Percentiles rank a stretch among this genome's conserved stretches.
phyloP scores from a whole-genome alignment of 2,329 filamentous ascomycete genomes.

The Penicillium verrucosum region DNA sequence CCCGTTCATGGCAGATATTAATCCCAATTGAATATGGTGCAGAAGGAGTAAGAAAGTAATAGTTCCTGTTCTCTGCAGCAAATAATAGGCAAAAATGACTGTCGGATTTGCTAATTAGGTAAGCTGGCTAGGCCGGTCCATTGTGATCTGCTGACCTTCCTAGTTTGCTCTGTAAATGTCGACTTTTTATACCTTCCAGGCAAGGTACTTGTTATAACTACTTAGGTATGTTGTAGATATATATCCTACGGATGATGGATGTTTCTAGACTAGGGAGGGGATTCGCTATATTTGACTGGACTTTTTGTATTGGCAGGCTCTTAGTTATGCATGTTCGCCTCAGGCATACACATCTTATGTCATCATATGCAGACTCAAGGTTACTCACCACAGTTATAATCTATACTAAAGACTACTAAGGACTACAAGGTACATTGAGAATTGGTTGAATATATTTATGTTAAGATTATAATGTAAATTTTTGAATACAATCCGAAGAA shows the following conservation, averaged over 20 bases:
- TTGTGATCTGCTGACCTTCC: constrained; percentile 6
- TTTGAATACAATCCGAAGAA: background rate
- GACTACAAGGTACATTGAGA: background rate
- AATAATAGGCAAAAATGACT: constrained; percentile 5
- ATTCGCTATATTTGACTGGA: background rate
- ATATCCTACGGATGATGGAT: background rate
- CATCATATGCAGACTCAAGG: background rate
- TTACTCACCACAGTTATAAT: background rate
- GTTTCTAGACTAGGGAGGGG: background rate
- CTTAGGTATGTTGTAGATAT: background rate
- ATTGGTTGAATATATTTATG: background rate
- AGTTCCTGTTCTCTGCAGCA: background rate
- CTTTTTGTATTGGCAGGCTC: background rate
- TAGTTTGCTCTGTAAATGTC: background rate
- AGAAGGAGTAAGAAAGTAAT: background rate
- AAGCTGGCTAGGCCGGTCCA: constrained; percentile 6
- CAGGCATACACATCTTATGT: background rate
- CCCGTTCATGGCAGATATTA: background rate
- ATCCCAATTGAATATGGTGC: background rate
- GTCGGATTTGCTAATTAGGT: background rate
- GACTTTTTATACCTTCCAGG: background rate
- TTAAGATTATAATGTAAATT: background rate
- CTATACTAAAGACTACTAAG: background rate
- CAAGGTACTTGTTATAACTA: background rate
- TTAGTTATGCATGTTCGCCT: background rate